phyloP scores from a whole-genome alignment of 352 stramenopile species.

The Salisapilia sapeloensis region DNA sequence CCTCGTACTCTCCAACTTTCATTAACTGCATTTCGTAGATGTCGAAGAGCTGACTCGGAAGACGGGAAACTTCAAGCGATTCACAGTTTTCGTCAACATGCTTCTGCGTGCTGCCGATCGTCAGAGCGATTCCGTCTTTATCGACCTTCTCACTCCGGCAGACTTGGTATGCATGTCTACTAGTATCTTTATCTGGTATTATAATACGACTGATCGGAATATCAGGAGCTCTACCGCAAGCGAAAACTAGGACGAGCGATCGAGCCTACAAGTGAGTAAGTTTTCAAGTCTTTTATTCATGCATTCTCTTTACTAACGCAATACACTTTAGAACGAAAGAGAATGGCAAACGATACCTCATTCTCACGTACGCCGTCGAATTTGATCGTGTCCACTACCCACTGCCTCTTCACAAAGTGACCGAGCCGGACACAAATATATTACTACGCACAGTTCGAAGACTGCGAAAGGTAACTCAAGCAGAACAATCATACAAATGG shows the following conservation, averaged over 20 bases:
- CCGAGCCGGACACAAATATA: slow-evolving; percentile 40
- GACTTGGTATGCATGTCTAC: slow-evolving; percentile 32
- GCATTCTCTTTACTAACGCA: too few species aligned
- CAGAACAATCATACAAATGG: not conserved
- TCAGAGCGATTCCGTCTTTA: slow-evolving; percentile 72
- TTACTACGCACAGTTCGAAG: slow-evolving; percentile 68
- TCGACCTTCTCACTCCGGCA: slow-evolving; percentile 82
- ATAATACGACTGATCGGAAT: not conserved
- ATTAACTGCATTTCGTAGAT: slow-evolving; percentile 10
- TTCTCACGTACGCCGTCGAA: slow-evolving; percentile 87
- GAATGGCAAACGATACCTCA: slow-evolving; percentile 79
- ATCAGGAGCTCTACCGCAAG: slow-evolving; percentile 56
- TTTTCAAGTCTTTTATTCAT: too few species aligned
- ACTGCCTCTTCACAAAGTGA: slow-evolving; percentile 60
- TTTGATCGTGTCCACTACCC: slow-evolving; percentile 92
- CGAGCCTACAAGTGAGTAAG: too few species aligned
- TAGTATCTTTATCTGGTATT: not conserved
- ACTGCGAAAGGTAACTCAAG: slow-evolving; percentile 31
- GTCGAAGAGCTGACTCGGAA: slow-evolving; percentile 87
- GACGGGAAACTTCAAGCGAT: slow-evolving; percentile 89
- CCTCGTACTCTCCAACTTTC: not conserved
- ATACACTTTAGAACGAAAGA: too few species aligned
- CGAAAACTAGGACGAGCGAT: slow-evolving; percentile 25
- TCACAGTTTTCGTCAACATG: slow-evolving; percentile 88
- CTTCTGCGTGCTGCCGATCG: slow-evolving; percentile 60